A percentile compares a stretch with the other conserved stretches of the same genome.
Evolutionary conservation across 768 basidiomycete genomes (phyloP).

Genomic region (Neoboletus brunneissimus): DNA sequence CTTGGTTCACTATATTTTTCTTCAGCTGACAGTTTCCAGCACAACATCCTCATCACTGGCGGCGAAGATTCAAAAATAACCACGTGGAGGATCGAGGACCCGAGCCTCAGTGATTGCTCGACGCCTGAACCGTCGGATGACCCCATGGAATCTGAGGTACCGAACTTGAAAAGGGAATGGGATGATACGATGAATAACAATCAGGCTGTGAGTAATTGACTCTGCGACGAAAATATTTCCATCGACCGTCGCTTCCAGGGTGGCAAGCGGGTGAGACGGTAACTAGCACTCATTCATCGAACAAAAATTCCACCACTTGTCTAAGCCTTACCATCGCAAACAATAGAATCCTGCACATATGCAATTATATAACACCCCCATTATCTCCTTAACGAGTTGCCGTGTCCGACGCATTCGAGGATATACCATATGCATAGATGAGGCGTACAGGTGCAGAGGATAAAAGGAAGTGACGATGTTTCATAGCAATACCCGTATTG

Average conservation of each 20-base stretch:
- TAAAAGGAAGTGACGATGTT: constrained; percentile 17
- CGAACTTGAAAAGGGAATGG: constrained; percentile 25
- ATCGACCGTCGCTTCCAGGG: constrained; percentile 9
- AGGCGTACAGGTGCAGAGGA: constrained; percentile 22
- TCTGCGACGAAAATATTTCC: neutral
- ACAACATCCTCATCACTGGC: constrained; percentile 43
- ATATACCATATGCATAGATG: constrained; percentile 26
- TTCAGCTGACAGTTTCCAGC: constrained; percentile 28
- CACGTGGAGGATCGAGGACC: constrained; percentile 35
- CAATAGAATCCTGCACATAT: neutral
- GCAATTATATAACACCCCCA: neutral
- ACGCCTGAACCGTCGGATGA: constrained; percentile 5
- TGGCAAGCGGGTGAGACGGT: constrained; percentile 21
- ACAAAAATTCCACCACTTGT: neutral
- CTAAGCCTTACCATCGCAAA: neutral
- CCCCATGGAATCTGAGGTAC: constrained; percentile 10
- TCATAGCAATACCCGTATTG: constrained; percentile 31
- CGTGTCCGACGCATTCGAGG: constrained; percentile 7
- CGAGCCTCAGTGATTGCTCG: neutral
- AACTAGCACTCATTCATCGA: neutral
- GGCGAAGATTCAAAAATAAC: constrained; percentile 51
- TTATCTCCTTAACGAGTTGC: neutral
- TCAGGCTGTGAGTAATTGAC: constrained; percentile 15
- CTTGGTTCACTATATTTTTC: neutral
- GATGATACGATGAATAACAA: constrained; percentile 14